Evolutionary conservation across 1,284 basidiomycete species (phyloP).

Genomic region (Anthracocystis setariae): DNA sequence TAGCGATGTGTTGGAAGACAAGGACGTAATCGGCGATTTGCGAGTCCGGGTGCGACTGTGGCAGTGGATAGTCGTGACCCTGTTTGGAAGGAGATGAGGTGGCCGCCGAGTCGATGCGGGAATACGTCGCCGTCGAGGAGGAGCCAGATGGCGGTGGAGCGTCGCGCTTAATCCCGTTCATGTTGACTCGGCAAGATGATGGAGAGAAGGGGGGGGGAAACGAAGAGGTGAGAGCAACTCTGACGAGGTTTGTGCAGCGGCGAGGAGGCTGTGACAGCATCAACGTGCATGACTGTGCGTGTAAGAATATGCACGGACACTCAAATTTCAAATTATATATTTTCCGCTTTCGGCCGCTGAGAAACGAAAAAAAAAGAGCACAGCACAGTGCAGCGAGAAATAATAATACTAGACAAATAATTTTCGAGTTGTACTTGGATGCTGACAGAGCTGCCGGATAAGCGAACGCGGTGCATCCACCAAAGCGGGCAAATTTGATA

Average conservation of each 20-base stretch:
- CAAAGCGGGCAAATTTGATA: too few relatives aligned
- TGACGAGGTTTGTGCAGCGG: too few relatives aligned
- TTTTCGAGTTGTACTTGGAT: background rate
- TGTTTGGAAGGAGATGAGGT: too few relatives aligned
- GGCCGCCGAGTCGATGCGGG: constrained; percentile 1
- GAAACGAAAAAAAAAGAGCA: background rate
- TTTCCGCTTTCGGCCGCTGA: background rate
- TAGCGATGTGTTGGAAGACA: constrained; percentile 55
- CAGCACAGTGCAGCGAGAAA: background rate
- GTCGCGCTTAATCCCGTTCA: constrained; percentile 43
- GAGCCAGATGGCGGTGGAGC: too few relatives aligned
- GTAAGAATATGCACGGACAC: constrained; percentile 11
- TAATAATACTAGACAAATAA: background rate
- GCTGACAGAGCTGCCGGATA: too few relatives aligned
- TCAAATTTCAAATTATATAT: constrained; percentile 5
- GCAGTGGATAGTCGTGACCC: constrained; percentile 19
- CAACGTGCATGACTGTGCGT: background rate
- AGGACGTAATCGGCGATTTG: constrained; percentile 59
- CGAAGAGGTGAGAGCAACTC: too few relatives aligned
- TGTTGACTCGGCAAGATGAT: constrained; percentile 6
- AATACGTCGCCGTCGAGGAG: too few relatives aligned
- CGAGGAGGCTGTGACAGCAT: background rate
- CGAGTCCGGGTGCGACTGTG: constrained; percentile 30
- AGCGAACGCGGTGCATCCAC: too few relatives aligned
- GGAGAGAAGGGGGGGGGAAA: background rate